phyloP scores from a whole-genome alignment of 306 rosid species.

The Ziziphus jujuba region DNA sequence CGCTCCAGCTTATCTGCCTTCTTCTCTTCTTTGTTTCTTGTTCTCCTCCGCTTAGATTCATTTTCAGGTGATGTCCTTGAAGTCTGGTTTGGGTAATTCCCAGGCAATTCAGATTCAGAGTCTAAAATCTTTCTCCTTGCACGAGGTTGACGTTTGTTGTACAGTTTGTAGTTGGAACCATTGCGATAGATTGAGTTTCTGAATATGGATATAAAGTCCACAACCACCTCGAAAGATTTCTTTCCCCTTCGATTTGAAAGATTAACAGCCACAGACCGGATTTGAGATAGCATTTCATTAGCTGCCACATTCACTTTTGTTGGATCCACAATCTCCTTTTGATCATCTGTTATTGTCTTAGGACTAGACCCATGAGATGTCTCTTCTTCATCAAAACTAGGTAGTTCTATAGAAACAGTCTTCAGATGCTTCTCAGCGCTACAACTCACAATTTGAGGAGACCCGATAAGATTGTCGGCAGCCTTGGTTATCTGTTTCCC shows the following conservation, averaged over 20 bases:
- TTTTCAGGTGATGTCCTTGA: constrained; percentile 13
- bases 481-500: constrained; percentile 30
- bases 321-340: constrained; percentile 38
- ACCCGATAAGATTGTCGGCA: constrained; percentile 20
- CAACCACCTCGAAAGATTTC: constrained; percentile 33
- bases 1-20: constrained; percentile 10
- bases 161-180: constrained; percentile 41
- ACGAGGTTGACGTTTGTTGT: constrained; percentile 34
- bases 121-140: constrained; percentile 56
- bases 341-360: constrained; percentile 29
- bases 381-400: constrained; percentile 12
- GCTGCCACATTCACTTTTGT: constrained; percentile 40
- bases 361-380: constrained; percentile 29
- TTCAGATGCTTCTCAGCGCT: constrained; percentile 26
- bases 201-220: constrained; percentile 42
- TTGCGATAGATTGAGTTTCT: constrained; percentile 53
- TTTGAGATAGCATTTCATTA: constrained; percentile 39
- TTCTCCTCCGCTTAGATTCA: constrained; percentile 35
- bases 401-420: constrained; percentile 21
- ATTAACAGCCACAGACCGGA: constrained; percentile 47
- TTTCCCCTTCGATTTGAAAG: constrained; percentile 28
- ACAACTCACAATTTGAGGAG: constrained; percentile 27
- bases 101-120: constrained; percentile 29
- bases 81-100: constrained; percentile 25
- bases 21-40: constrained; percentile 25